Evolutionary conservation across 2,329 filamentous ascomycete genomes (phyloP).

Genomic region (Xylariaceae sp.): DNA sequence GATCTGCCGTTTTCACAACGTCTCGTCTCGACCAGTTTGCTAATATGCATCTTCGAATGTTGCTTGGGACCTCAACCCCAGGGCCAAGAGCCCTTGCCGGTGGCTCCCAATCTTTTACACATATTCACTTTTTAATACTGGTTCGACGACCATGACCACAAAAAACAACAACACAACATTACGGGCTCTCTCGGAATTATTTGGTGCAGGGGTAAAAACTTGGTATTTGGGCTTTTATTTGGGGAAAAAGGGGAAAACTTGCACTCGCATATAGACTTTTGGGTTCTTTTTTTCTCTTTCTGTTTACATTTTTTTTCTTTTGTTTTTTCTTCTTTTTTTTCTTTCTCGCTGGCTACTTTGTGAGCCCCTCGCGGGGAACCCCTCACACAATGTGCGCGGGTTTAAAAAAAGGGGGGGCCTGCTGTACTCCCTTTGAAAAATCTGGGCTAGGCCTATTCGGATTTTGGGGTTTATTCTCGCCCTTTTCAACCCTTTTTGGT

Average conservation of each 20-base stretch:
- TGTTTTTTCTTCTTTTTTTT: constrained; percentile 23
- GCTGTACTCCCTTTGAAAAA: constrained; percentile 28
- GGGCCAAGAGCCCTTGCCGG: not conserved
- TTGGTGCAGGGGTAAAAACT: constrained; percentile 28
- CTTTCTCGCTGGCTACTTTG: constrained; percentile 21
- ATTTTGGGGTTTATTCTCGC: constrained; percentile 21
- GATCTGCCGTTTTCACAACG: not conserved
- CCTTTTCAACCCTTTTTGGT: not conserved
- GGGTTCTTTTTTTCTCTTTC: constrained; percentile 23
- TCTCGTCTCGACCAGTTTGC: not conserved
- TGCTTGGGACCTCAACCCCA: not conserved
- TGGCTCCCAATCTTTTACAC: not conserved
- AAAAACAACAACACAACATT: constrained; percentile 5
- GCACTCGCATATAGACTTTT: constrained; percentile 33
- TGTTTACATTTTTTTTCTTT: constrained; percentile 25
- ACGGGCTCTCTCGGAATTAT: constrained; percentile 18
- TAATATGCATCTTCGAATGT: not conserved
- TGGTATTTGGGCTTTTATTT: constrained; percentile 21
- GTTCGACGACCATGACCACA: constrained; percentile 23
- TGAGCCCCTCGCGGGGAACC: constrained; percentile 25
- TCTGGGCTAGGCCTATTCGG: constrained; percentile 24
- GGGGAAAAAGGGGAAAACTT: constrained; percentile 27
- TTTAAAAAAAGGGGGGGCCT: constrained; percentile 6
- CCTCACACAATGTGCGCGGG: constrained; percentile 13
- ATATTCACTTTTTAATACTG: constrained; percentile 24